Conservation (phyloP, 2,329 filamentous ascomycete species). For the Scytalidium lignicola region DNA sequence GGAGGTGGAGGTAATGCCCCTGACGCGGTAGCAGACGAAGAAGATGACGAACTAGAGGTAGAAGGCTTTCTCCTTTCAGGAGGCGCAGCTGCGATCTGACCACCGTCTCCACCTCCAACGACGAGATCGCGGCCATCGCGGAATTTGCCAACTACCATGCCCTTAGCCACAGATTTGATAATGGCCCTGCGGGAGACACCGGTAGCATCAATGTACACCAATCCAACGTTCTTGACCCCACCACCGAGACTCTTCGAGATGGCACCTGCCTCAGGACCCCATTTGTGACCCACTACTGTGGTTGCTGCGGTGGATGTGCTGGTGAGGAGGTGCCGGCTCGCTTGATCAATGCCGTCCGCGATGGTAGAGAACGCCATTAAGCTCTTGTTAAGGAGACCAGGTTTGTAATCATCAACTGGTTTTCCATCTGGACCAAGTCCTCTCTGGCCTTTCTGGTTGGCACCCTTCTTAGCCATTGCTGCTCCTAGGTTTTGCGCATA, state of each 20-base stretch:
- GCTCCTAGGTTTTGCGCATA: constrained; percentile 90
- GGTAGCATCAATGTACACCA: constrained; percentile 95
- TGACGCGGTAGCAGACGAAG: not conserved
- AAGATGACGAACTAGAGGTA: not conserved
- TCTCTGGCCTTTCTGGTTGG: constrained; percentile 45
- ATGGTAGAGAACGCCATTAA: constrained; percentile 95
- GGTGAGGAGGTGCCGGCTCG: constrained; percentile 70
- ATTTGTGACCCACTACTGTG: constrained; percentile 83
- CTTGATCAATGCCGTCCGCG: constrained; percentile 87
- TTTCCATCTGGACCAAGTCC: constrained; percentile 68
- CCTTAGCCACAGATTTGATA: constrained; percentile 91
- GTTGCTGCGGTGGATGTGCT: constrained; percentile 74
- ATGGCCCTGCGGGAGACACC: constrained; percentile 86
- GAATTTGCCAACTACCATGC: constrained; percentile 85
- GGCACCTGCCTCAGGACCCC: constrained; percentile 77
- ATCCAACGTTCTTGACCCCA: constrained; percentile 90
- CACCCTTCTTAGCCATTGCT: constrained; percentile 58
- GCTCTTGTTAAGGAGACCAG: constrained; percentile 88
- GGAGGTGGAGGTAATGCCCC: not conserved
- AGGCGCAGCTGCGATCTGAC: constrained; percentile 10
- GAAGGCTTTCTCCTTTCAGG: not conserved
- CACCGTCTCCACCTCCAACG: constrained; percentile 53
- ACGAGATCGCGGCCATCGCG: constrained; percentile 68
- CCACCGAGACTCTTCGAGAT: constrained; percentile 72
- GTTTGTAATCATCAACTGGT: constrained; percentile 62